These are phyloP conservation scores for Hydrangea macrophylla DNA, from an alignment of 148 eudicot genomes.

Conservation along the genomic window DNA sequence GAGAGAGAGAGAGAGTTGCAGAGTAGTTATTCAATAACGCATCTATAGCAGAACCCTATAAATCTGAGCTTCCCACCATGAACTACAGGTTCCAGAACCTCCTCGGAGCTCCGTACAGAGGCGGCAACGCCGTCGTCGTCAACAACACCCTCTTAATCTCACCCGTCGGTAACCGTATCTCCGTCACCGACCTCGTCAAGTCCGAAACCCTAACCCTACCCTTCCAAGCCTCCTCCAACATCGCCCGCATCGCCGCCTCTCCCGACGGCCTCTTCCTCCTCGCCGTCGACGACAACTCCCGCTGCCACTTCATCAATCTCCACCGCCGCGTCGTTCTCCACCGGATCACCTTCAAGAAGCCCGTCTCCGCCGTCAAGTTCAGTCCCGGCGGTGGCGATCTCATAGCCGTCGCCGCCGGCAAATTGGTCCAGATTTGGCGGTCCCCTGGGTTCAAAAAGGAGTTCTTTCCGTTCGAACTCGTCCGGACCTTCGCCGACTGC, in stretches of 20 bases:
- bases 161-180: slow-evolving; percentile 78
- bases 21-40: background rate
- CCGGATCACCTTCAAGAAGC: slow-evolving; percentile 70
- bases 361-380: slow-evolving; percentile 50
- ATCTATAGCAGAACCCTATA: background rate
- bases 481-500: slow-evolving; percentile 78
- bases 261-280: slow-evolving; percentile 74
- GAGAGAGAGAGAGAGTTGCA: background rate
- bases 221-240: slow-evolving; percentile 67
- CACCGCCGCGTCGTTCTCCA: slow-evolving; percentile 74
- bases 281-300: slow-evolving; percentile 70
- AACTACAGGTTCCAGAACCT: slow-evolving; percentile 89
- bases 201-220: slow-evolving; percentile 78
- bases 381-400: slow-evolving; percentile 69
- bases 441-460: slow-evolving; percentile 84
- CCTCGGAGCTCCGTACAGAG: slow-evolving; percentile 90
- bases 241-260: slow-evolving; percentile 70
- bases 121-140: slow-evolving; percentile 70
- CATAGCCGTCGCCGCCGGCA: slow-evolving; percentile 76
- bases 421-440: slow-evolving; percentile 80
- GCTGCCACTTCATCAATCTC: slow-evolving; percentile 74
- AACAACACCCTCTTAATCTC: slow-evolving; percentile 64
- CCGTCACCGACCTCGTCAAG: slow-evolving; percentile 76
- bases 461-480: slow-evolving; percentile 75
- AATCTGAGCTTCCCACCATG: slow-evolving; percentile 34